Conservation (phyloP, 2,329 filamentous ascomycete species). For the Aspergillus japonicus region DNA sequence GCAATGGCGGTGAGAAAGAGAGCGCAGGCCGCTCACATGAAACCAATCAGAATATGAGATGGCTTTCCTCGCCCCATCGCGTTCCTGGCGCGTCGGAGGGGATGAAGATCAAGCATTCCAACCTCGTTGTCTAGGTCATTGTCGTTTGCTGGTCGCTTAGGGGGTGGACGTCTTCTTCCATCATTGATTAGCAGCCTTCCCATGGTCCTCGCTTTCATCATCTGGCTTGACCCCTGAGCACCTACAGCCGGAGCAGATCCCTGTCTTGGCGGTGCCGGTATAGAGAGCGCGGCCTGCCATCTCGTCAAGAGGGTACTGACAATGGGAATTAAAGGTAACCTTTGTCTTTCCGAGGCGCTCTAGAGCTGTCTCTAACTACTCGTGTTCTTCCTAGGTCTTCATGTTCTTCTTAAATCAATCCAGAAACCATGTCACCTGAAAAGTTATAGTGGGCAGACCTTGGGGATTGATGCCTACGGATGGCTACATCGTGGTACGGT, state of each 20-base stretch:
- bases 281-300: slow-evolving; percentile 29
- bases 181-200: slow-evolving; percentile 4
- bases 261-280: slow-evolving; percentile 25
- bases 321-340: slow-evolving; percentile 49
- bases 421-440: slow-evolving; percentile 85
- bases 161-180: neutral
- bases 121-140: slow-evolving; percentile 24
- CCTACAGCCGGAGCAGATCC: slow-evolving; percentile 14
- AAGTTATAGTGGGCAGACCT: slow-evolving; percentile 79
- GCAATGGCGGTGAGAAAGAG: slow-evolving; percentile 27
- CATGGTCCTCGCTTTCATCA: neutral
- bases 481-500: slow-evolving; percentile 95
- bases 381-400: slow-evolving; percentile 60
- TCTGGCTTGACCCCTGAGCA: slow-evolving; percentile 7
- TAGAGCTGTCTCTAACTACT: neutral
- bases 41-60: slow-evolving; percentile 20
- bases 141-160: slow-evolving; percentile 12
- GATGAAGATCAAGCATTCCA: slow-evolving; percentile 35
- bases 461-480: slow-evolving; percentile 96
- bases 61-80: slow-evolving; percentile 21
- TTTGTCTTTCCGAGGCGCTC: slow-evolving; percentile 3
- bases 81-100: slow-evolving; percentile 33
- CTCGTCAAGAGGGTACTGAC: slow-evolving; percentile 28
- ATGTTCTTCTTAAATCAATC: slow-evolving; percentile 93
- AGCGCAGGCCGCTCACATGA: slow-evolving; percentile 7